Evolutionary conservation across 2,329 filamentous ascomycete species (phyloP).

Genomic region (Curvularia spicifera): DNA sequence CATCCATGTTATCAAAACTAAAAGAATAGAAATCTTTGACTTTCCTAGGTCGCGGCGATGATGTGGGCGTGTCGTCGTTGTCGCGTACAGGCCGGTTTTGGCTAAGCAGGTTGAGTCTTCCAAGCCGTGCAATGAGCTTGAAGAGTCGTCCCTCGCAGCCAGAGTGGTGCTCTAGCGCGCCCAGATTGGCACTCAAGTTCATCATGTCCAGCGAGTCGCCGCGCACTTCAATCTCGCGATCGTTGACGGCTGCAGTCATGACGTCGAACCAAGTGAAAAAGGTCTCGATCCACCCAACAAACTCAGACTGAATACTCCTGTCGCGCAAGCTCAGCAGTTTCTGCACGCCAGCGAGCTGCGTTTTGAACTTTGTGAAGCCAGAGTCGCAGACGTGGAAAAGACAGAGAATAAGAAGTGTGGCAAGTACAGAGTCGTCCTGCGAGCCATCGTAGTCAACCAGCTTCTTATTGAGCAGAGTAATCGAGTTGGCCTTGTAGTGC

Average conservation of each 20-base stretch:
- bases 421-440: constrained; percentile 84
- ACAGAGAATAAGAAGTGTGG: constrained; percentile 84
- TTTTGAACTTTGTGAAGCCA: constrained; percentile 90
- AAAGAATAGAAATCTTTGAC: constrained; percentile 60
- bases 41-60: constrained; percentile 44
- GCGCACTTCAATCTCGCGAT: constrained; percentile 82
- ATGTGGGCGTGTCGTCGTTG: constrained; percentile 41
- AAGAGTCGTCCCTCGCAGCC: constrained; percentile 89
- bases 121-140: constrained; percentile 82
- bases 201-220: constrained; percentile 68
- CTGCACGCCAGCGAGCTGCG: constrained; percentile 90
- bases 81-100: constrained; percentile 64
- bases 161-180: constrained; percentile 80
- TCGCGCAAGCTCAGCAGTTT: constrained; percentile 83
- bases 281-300: constrained; percentile 88
- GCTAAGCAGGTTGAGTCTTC: constrained; percentile 82
- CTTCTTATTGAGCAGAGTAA: constrained; percentile 82
- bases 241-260: constrained; percentile 89
- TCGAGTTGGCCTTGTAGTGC: constrained; percentile 82
- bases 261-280: constrained; percentile 96
- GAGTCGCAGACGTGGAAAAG: constrained; percentile 94
- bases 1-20: constrained; percentile 67
- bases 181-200: constrained; percentile 69
- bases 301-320: constrained; percentile 64
- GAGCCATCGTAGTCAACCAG: constrained; percentile 77